These are phyloP conservation scores for Dacryopinax primogenitus DNA, from an alignment of 768 basidiomycete species.

Conservation along the genomic window DNA sequence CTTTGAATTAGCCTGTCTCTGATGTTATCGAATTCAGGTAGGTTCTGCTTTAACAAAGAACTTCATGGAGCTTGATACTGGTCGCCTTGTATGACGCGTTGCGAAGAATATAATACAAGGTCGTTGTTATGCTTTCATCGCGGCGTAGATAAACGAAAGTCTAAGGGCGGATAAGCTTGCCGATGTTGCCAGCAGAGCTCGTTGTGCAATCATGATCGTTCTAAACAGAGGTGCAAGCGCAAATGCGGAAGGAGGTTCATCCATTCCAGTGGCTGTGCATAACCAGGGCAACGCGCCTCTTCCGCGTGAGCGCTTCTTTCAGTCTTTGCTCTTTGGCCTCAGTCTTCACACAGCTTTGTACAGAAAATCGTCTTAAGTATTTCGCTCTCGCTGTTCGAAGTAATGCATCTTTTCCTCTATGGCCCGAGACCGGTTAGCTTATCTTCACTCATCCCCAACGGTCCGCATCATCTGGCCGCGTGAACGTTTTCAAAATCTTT, in stretches of 20 bases:
- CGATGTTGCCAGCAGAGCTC: not conserved
- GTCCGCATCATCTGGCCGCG: not conserved
- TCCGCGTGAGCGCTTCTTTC: not conserved
- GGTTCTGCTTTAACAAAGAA: not conserved
- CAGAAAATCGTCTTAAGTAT: no score
- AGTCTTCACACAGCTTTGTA: not conserved
- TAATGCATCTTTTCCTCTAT: no score
- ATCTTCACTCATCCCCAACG: no score
- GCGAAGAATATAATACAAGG: not conserved
- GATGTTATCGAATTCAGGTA: not conserved
- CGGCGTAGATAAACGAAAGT: not conserved
- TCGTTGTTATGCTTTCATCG: not conserved
- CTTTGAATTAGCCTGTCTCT: not conserved
- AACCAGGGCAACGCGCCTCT: not conserved
- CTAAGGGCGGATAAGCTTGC: not conserved
- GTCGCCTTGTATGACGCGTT: not conserved
- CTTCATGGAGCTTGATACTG: no score
- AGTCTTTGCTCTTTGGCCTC: not conserved
- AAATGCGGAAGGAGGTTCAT: not conserved
- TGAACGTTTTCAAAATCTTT: not conserved
- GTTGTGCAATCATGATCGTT: not conserved
- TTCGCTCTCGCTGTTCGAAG: no score
- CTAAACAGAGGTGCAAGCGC: not conserved
- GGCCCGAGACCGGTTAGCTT: no score
- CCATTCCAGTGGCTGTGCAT: not conserved